These are phyloP conservation scores for Pholiota microspora DNA, from an alignment of 768 basidiomycete genomes.

Conservation along the genomic window DNA sequence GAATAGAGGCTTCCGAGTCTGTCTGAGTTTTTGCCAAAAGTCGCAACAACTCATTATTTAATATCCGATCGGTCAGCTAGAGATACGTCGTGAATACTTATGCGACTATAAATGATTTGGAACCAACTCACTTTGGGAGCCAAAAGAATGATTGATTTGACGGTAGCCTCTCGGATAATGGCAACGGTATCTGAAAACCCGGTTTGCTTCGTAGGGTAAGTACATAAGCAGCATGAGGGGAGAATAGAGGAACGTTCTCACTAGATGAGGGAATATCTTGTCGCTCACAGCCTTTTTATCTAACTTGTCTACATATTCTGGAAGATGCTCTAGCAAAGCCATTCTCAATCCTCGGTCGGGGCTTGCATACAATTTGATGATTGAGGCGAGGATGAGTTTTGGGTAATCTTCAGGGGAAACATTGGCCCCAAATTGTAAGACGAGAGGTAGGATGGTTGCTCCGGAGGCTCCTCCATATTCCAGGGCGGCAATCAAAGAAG, in stretches of 20 bases:
- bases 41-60: conserved; percentile 95
- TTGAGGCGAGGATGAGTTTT: conserved; percentile 65
- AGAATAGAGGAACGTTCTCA: conserved; percentile 33
- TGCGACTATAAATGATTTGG: not conserved
- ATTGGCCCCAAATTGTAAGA: conserved; percentile 75
- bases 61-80: conserved; percentile 84
- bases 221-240: not conserved
- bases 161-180: conserved; percentile 90
- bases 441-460: conserved; percentile 76
- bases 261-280: conserved; percentile 91
- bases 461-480: conserved; percentile 80
- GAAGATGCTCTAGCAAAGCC: conserved; percentile 85
- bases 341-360: conserved; percentile 93
- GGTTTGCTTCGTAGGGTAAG: conserved; percentile 64
- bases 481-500: conserved; percentile 75
- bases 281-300: conserved; percentile 84
- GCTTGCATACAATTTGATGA: conserved; percentile 82
- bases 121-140: conserved; percentile 69
- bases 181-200: conserved; percentile 95
- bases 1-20: conserved; percentile 91
- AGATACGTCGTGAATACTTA: conserved; percentile 50
- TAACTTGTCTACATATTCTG: conserved; percentile 82
- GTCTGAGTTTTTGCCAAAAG: conserved; percentile 90
- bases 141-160: conserved; percentile 81
- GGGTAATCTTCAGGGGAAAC: conserved; percentile 71